Percentiles rank a stretch among this genome's conserved stretches.
phyloP scores from a whole-genome alignment of 2,329 filamentous ascomycete genomes.

The Phoma sp. region DNA sequence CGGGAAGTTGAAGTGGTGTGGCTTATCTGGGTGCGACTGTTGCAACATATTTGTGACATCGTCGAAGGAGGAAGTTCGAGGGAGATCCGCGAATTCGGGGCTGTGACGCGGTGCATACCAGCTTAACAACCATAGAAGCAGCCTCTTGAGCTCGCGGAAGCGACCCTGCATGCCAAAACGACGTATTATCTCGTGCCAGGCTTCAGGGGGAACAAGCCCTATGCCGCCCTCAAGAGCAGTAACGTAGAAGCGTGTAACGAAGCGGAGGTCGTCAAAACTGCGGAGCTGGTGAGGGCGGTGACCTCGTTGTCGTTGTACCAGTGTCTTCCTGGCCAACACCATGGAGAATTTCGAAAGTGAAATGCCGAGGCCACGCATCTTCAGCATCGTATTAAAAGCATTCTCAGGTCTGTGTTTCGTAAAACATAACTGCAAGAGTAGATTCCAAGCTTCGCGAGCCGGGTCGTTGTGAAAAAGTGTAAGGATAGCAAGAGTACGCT shows the following conservation, averaged over 20 bases:
- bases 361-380: constrained; percentile 57
- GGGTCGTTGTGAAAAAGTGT: constrained; percentile 50
- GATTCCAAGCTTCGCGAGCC: constrained; percentile 53
- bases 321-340: constrained; percentile 48
- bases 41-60: constrained; percentile 27
- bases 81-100: constrained; percentile 25
- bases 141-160: constrained; percentile 58
- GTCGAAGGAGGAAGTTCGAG: constrained; percentile 30
- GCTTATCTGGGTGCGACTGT: constrained; percentile 16
- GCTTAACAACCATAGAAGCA: constrained; percentile 59
- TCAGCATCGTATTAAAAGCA: constrained; percentile 49
- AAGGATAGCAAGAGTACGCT: constrained; percentile 62
- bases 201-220: constrained; percentile 47
- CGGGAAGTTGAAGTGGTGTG: constrained; percentile 28
- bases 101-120: constrained; percentile 43
- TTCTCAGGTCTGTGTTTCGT: constrained; percentile 30
- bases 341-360: constrained; percentile 52
- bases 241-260: constrained; percentile 57
- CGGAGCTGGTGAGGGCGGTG: constrained; percentile 38
- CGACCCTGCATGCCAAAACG: constrained; percentile 63
- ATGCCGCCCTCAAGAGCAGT: constrained; percentile 54
- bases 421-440: constrained; percentile 53
- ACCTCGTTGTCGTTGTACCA: constrained; percentile 49
- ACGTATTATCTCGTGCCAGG: constrained; percentile 65
- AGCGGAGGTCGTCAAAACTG: constrained; percentile 48